Base-by-base conservation (phyloP, 2,329 filamentous ascomycete genomes). In the Colletotrichum sp. region DNA sequence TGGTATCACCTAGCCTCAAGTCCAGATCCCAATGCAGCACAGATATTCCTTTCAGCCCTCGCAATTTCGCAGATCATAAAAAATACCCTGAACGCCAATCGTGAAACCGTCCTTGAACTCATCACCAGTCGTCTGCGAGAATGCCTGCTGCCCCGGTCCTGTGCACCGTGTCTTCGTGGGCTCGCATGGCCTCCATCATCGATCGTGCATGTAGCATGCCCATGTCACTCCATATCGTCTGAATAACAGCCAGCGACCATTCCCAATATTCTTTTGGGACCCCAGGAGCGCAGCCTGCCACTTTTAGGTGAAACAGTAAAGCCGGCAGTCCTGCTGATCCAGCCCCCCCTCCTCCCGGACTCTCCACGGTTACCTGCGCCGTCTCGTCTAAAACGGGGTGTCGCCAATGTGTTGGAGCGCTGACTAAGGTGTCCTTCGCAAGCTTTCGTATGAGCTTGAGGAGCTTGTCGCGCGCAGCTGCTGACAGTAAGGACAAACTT, bases 371-470 rank as follows among this genome's bases (percentile, higher is more conserved):
- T 66, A 81, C 78, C 3, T 81, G 82, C 44, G 83, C 82, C 67
- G 84, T 84, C 36, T 87, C 81, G 18, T 81, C 80, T 6, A 90
- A 81, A 4, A 83, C 79, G 7, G 89, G 89, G 69, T 91, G 89
- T 26, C 88, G 87, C 87, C 89, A 91, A 76, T 90, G 88, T 10
- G 86, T 87, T 7, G 89, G 87, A 5, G 86, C 84, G 72, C 88
- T 89, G 32, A 86, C 81, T 1, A 90, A 83, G 3, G 83, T 86
- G 55, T 89, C 89, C 36, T 85, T 84, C 2, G 87, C 86, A 24
- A 88, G 79, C 16, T 81, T 82, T 36, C 80, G 80, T 26, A 90
- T 84, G 4, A 80, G 82, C 24, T 80, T 78, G 21, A 85, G 82
- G 30, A 82, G 83, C 16, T 79, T 80, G 18, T 81, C 80, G 55